Percentiles rank a stretch among this genome's conserved stretches.
phyloP scores from a whole-genome alignment of 179 eudicot genomes.

The Silene vulgaris region DNA sequence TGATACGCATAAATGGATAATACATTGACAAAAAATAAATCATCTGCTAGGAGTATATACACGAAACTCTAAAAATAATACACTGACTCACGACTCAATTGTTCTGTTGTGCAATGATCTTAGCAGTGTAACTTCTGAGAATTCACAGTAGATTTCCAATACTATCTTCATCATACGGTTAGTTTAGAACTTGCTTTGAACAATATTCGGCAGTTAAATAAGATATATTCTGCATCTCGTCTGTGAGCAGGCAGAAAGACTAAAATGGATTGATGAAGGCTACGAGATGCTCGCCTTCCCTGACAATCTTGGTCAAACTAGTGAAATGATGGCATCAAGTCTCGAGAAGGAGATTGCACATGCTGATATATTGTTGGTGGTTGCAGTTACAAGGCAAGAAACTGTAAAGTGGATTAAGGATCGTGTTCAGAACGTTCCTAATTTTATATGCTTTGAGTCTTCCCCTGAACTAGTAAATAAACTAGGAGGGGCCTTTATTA shows the following conservation, averaged over 20 bases:
- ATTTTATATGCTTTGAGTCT: constrained; percentile 72
- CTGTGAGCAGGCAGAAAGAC: constrained; percentile 56
- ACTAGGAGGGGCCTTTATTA: constrained; percentile 55
- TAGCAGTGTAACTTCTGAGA: not conserved
- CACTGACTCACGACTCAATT: too few species aligned
- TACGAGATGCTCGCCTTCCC: constrained; percentile 66
- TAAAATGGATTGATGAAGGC: constrained; percentile 83
- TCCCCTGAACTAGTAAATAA: constrained; percentile 59
- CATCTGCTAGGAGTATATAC: too few species aligned
- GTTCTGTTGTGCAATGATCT: too few species aligned
- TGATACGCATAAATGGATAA: too few species aligned
- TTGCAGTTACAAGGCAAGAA: constrained; percentile 59
- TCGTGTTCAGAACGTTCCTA: constrained; percentile 43
- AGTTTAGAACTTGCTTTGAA: constrained; percentile 17
- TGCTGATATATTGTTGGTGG: constrained; percentile 57
- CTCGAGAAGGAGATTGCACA: constrained; percentile 37
- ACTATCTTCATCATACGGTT: not conserved
- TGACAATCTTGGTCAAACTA: constrained; percentile 34
- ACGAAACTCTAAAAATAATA: too few species aligned
- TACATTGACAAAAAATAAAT: too few species aligned
- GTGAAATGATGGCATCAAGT: constrained; percentile 23
- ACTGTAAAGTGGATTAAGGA: constrained; percentile 55
- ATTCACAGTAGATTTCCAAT: not conserved
- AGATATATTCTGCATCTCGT: constrained; percentile 8
- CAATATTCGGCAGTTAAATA: not conserved